Evolutionary conservation across 2,329 filamentous ascomycete genomes (phyloP).

Genomic region (Dothideomycetes sp.): DNA sequence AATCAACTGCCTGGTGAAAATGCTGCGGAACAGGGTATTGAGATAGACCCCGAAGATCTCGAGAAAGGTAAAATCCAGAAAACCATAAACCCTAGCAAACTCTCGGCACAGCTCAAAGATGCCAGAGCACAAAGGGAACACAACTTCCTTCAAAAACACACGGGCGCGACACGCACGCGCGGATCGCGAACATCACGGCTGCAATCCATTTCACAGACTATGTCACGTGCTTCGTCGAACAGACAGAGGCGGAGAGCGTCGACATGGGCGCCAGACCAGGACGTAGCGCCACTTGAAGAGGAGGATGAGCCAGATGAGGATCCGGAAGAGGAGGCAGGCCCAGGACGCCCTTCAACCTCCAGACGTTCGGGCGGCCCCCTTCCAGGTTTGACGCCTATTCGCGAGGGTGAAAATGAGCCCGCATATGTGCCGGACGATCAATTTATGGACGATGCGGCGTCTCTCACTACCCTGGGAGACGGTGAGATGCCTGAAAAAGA

Average conservation of each 20-base stretch:
- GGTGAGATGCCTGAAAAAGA: constrained; percentile 26
- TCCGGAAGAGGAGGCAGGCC: constrained; percentile 6
- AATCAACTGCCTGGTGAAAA: constrained; percentile 14
- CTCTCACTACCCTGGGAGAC: constrained; percentile 20
- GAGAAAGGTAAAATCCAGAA: constrained; percentile 31
- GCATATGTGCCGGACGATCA: not conserved
- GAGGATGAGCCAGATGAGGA: constrained; percentile 15
- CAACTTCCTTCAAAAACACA: constrained; percentile 14
- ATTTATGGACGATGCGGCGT: constrained; percentile 10
- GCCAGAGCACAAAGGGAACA: constrained; percentile 27
- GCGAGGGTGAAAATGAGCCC: not conserved
- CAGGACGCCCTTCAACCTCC: no score
- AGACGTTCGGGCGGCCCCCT: no score
- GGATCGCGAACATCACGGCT: constrained; percentile 9
- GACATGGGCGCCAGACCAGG: not conserved
- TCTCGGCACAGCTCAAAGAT: constrained; percentile 35
- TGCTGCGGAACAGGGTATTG: constrained; percentile 19
- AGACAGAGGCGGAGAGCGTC: not conserved
- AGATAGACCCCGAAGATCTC: constrained; percentile 31
- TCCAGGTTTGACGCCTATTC: not conserved
- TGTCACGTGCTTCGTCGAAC: not conserved
- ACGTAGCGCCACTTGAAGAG: constrained; percentile 17
- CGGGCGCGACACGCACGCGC: constrained; percentile 11
- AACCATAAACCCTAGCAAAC: constrained; percentile 26
- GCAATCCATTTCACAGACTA: constrained; percentile 9